These are phyloP conservation scores for Eragrostis curvula DNA, from an alignment of 176 grass and related monocot genomes.

Conservation along the genomic window DNA sequence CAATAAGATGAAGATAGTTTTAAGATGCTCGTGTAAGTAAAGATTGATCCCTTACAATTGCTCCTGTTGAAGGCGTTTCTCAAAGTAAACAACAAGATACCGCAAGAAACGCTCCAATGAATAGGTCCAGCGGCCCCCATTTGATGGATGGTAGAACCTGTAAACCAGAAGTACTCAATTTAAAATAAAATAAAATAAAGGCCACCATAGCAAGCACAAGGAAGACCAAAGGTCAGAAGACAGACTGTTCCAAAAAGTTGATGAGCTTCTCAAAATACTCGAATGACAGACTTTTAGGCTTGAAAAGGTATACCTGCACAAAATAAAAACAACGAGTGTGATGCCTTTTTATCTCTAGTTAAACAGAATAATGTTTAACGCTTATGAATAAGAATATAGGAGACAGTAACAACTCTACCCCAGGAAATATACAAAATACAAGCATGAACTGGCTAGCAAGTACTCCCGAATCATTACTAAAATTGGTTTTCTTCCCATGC, in stretches of 20 bases:
- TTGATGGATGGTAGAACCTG: slow-evolving; percentile 99
- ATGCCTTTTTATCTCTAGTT: not conserved
- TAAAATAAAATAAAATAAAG: slow-evolving; percentile 41
- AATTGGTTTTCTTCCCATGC: not conserved
- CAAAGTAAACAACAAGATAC: slow-evolving; percentile 79
- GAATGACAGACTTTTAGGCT: slow-evolving; percentile 66
- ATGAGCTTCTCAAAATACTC: slow-evolving; percentile 85
- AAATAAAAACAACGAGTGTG: slow-evolving; percentile 2
- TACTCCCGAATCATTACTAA: slow-evolving; percentile 2
- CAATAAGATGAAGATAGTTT: slow-evolving; percentile 30
- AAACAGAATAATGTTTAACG: slow-evolving; percentile 16
- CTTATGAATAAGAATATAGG: slow-evolving; percentile 29
- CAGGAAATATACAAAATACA: slow-evolving; percentile 19
- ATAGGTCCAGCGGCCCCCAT: slow-evolving; percentile 95
- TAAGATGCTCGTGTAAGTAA: not conserved
- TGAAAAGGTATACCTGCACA: slow-evolving; percentile 90
- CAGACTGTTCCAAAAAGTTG: slow-evolving; percentile 95
- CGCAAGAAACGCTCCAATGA: slow-evolving; percentile 84
- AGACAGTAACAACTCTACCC: slow-evolving; percentile 11
- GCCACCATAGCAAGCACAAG: slow-evolving; percentile 29
- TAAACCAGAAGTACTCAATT: slow-evolving; percentile 34
- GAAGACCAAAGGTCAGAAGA: slow-evolving; percentile 50
- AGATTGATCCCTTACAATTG: slow-evolving; percentile 76
- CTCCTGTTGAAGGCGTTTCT: slow-evolving; percentile 80
- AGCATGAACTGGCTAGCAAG: not conserved